Conservation (phyloP, 306 rosid genomes). For the Cucurbita pepo region DNA sequence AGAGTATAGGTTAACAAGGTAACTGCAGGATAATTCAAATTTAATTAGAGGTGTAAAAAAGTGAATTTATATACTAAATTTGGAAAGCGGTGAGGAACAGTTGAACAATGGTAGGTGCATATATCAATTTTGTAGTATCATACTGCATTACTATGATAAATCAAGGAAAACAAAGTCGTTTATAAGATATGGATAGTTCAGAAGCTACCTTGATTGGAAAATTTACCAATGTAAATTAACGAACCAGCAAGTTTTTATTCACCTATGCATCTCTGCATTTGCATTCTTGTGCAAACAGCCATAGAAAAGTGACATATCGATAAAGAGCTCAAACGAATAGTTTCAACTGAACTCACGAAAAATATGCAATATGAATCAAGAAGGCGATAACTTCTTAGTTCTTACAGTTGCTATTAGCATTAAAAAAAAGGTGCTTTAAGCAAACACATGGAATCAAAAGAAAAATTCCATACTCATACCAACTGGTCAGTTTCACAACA, state of each 20-base stretch:
- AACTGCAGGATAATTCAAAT: constrained; percentile 7
- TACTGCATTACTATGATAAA: neutral
- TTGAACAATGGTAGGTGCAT: neutral
- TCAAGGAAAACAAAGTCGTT: neutral
- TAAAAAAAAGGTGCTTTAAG: neutral
- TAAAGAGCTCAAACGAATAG: neutral
- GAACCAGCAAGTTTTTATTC: neutral
- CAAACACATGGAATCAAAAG: neutral
- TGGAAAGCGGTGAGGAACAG: neutral
- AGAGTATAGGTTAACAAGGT: constrained; percentile 6
- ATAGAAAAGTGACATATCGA: neutral
- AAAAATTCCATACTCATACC: neutral
- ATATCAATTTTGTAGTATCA: constrained; percentile 3
- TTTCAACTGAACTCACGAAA: neutral
- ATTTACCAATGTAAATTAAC: neutral
- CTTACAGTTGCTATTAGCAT: neutral
- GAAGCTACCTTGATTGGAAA: neutral
- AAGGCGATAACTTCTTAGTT: neutral
- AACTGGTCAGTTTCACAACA: neutral
- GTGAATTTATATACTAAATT: neutral
- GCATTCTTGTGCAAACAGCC: neutral
- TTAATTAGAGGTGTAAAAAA: constrained; percentile 4
- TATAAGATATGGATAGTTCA: neutral
- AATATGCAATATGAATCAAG: neutral
- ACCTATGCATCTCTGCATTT: neutral